These are phyloP conservation scores for Urtica urens DNA, from an alignment of 306 rosid species.

Conservation along the genomic window DNA sequence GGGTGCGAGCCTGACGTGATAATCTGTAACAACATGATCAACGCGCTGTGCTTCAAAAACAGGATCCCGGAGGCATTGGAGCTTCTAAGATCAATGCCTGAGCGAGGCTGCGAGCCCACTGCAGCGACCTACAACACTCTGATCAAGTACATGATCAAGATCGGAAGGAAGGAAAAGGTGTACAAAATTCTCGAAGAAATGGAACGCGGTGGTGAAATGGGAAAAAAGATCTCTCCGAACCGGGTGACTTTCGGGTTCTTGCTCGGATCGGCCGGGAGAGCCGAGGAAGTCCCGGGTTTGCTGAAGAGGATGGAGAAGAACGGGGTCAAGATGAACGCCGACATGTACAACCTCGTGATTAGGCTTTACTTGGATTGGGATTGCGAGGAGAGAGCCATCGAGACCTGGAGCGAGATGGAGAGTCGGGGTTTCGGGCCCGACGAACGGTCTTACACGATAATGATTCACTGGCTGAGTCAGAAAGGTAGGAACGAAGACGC, in stretches of 20 bases:
- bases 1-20: conserved; percentile 45
- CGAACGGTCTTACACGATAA: conserved; percentile 46
- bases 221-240: too few relatives aligned
- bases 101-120: conserved; percentile 36
- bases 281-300: conserved; percentile 37
- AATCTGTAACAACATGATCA: conserved; percentile 58
- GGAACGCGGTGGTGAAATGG: conserved; percentile 43
- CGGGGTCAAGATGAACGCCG: conserved; percentile 41
- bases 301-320: conserved; percentile 51
- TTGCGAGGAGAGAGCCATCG: conserved; percentile 36
- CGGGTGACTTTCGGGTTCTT: conserved; percentile 43
- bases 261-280: conserved; percentile 40
- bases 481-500: conserved; percentile 47
- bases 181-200: conserved; percentile 52
- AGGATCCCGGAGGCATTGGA: conserved; percentile 65
- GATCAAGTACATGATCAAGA: conserved; percentile 55
- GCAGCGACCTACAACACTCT: conserved; percentile 57
- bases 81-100: conserved; percentile 43
- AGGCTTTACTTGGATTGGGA: conserved; percentile 64
- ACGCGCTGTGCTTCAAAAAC: conserved; percentile 85
- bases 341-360: conserved; percentile 51
- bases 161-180: conserved; percentile 46
- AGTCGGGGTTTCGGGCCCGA: conserved; percentile 53
- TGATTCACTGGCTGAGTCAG: conserved; percentile 55
- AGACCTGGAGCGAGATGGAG: conserved; percentile 60